Evolutionary conservation across 768 basidiomycete species (phyloP).

Genomic region (Dendrothele bispora): DNA sequence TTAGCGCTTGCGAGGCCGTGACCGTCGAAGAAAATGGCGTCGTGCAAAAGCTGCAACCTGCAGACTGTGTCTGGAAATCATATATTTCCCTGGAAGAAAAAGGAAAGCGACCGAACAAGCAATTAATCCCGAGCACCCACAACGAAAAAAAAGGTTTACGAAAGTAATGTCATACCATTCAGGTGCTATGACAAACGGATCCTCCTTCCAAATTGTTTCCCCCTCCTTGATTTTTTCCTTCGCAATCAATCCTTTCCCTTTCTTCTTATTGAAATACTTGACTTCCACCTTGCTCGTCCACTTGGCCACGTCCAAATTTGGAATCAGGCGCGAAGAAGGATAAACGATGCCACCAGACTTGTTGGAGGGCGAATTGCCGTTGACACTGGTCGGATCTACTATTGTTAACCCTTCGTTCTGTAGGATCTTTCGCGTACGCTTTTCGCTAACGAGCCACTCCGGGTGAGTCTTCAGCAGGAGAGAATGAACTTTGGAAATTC

Average conservation of each 20-base stretch:
- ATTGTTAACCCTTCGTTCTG: slow-evolving; percentile 50
- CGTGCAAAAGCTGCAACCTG: slow-evolving; percentile 74
- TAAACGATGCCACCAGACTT: slow-evolving; percentile 29
- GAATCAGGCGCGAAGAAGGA: slow-evolving; percentile 66
- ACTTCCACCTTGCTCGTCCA: slow-evolving; percentile 70
- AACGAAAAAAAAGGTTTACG: slow-evolving; percentile 1
- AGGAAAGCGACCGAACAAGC: neutral
- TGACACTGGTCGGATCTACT: neutral
- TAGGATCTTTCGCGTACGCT: slow-evolving; percentile 72
- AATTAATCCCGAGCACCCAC: neutral
- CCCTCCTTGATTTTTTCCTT: slow-evolving; percentile 64
- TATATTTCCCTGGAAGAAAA: slow-evolving; percentile 65
- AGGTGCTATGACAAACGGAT: slow-evolving; percentile 79
- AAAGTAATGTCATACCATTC: slow-evolving; percentile 55
- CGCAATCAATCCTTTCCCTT: slow-evolving; percentile 85
- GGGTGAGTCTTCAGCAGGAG: slow-evolving; percentile 59
- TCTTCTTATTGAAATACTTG: slow-evolving; percentile 63
- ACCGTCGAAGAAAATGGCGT: slow-evolving; percentile 46
- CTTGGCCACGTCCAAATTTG: slow-evolving; percentile 57
- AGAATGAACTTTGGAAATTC: slow-evolving; percentile 70
- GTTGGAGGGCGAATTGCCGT: slow-evolving; percentile 7
- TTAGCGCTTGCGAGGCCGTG: slow-evolving; percentile 35
- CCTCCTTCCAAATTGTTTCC: slow-evolving; percentile 83
- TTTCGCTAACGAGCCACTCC: slow-evolving; percentile 82
- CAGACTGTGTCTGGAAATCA: slow-evolving; percentile 57